phyloP scores from a whole-genome alignment of 306 rosid species.

The Herpetospermum pedunculosum region DNA sequence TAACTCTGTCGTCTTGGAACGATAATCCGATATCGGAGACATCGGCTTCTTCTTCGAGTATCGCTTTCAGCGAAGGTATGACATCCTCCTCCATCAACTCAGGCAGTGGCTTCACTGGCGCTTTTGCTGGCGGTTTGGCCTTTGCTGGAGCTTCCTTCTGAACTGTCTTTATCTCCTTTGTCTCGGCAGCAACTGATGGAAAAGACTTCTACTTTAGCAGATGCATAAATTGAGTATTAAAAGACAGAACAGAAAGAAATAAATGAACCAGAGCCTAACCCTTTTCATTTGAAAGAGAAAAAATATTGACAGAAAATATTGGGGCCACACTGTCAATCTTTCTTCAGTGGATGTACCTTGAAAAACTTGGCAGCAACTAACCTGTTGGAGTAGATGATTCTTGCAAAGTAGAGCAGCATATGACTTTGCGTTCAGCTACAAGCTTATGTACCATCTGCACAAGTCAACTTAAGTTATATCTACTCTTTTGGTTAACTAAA shows the following conservation, averaged over 20 bases:
- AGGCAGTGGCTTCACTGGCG: slow-evolving; percentile 54
- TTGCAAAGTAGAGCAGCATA: slow-evolving; percentile 70
- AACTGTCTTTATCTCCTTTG: slow-evolving; percentile 39
- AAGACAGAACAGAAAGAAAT: background rate
- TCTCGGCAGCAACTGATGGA: slow-evolving; percentile 36
- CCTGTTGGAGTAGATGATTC: slow-evolving; percentile 73
- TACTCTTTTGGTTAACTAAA: background rate
- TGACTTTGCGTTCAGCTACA: slow-evolving; percentile 23
- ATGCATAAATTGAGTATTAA: background rate
- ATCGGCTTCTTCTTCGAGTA: slow-evolving; percentile 59
- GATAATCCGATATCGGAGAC: slow-evolving; percentile 51
- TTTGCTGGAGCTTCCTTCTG: slow-evolving; percentile 46
- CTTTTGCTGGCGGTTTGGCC: slow-evolving; percentile 65
- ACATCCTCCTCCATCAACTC: slow-evolving; percentile 90
- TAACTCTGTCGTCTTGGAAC: slow-evolving; percentile 61
- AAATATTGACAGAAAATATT: background rate
- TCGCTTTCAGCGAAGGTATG: slow-evolving; percentile 62
- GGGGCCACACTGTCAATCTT: background rate
- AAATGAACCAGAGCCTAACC: background rate
- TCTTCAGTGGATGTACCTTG: background rate
- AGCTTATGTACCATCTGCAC: slow-evolving; percentile 26
- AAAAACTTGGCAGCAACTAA: slow-evolving; percentile 19
- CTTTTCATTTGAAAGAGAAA: background rate
- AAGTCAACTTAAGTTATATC: slow-evolving; percentile 6
- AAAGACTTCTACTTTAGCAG: background rate